A percentile compares a stretch with the other conserved stretches of the same genome.
phyloP scores from a whole-genome alignment of 768 basidiomycete species.

The Boletales sp. region DNA sequence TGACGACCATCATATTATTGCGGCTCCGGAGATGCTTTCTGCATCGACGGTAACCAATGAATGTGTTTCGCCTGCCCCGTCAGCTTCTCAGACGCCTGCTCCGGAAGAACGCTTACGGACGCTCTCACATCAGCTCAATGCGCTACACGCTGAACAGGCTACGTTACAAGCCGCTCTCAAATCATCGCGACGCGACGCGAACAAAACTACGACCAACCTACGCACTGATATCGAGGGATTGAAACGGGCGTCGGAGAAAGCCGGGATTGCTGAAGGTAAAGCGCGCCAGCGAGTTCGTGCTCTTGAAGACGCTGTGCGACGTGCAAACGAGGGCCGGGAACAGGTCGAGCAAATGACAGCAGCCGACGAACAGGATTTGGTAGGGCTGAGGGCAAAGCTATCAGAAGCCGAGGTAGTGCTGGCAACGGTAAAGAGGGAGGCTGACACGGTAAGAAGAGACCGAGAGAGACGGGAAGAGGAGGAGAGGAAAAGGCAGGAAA shows the following conservation, averaged over 20 bases:
- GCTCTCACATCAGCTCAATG: constrained; percentile 63
- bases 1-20: constrained; percentile 15
- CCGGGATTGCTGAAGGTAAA: constrained; percentile 68
- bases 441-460: constrained; percentile 42
- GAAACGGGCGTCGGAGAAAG: constrained; percentile 80
- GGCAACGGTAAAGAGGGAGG: constrained; percentile 38
- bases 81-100: constrained; percentile 35
- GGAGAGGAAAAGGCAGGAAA: constrained; percentile 53
- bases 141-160: constrained; percentile 64
- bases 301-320: constrained; percentile 83
- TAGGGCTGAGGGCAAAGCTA: constrained; percentile 39
- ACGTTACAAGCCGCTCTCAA: constrained; percentile 69
- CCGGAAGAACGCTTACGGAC: constrained; percentile 65
- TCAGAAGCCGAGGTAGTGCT: constrained; percentile 41
- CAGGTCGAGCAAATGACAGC: constrained; percentile 40
- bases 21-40: constrained; percentile 11
- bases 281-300: constrained; percentile 84
- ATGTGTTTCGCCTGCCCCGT: constrained; percentile 14
- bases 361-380: constrained; percentile 39
- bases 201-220: constrained; percentile 77
- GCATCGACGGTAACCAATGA: constrained; percentile 28
- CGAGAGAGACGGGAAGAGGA: constrained; percentile 47
- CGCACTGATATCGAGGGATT: constrained; percentile 82
- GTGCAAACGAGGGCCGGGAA: constrained; percentile 56
- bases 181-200: constrained; percentile 72